These are phyloP conservation scores for Cryptosporidium andersoni DNA, from an alignment of 169 alveolate genomes.

Conservation along the genomic window DNA sequence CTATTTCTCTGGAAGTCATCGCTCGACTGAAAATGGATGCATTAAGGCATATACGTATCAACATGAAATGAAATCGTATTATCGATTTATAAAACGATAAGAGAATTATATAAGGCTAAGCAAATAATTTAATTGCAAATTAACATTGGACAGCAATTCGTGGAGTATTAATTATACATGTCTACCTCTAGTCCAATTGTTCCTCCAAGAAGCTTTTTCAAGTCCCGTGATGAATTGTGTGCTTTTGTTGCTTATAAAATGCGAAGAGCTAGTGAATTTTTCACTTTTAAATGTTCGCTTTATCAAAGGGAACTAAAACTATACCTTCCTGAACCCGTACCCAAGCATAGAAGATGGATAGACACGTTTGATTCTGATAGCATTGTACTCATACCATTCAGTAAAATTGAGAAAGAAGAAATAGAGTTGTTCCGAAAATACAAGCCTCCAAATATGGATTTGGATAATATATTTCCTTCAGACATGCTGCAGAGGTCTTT, in stretches of 20 bases:
- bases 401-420: conserved; percentile 62
- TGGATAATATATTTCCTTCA: conserved; percentile 49
- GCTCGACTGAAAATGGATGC: conserved; percentile 51
- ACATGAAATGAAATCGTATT: conserved; percentile 71
- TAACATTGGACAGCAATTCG: conserved; percentile 1
- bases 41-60: conserved; percentile 70
- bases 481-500: conserved; percentile 63
- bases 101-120: neutral
- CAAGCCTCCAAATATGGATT: conserved; percentile 59
- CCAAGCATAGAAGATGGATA: conserved; percentile 71
- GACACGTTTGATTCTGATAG: conserved; percentile 70
- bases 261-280: conserved; percentile 69
- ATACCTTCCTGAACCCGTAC: conserved; percentile 66
- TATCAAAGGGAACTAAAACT: conserved; percentile 63
- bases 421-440: conserved; percentile 41
- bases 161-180: conserved; percentile 1
- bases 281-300: conserved; percentile 61
- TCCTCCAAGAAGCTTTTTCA: conserved; percentile 65
- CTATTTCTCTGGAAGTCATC: conserved; percentile 19
- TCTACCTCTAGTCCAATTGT: conserved; percentile 20
- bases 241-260: conserved; percentile 68
- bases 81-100: conserved; percentile 65
- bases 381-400: conserved; percentile 58
- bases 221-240: conserved; percentile 63
- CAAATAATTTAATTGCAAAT: neutral